phyloP scores from a whole-genome alignment of 495 filamentous ascomycete species.

The Neurospora terricola region DNA sequence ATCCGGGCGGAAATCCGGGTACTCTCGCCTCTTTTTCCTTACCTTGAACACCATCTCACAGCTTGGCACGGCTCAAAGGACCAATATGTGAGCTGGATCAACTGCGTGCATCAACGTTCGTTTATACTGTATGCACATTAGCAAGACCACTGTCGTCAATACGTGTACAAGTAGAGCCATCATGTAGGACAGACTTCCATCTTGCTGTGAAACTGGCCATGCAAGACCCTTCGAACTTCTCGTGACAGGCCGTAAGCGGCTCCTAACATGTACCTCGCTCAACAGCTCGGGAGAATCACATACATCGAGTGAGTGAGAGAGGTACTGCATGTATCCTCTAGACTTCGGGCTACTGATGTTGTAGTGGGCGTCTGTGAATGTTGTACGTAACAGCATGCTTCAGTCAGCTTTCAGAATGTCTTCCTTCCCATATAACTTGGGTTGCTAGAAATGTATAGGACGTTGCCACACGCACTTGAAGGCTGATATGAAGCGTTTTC shows the following conservation, averaged over 20 bases:
- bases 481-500: background rate
- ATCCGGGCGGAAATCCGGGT: background rate
- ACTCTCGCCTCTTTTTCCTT: background rate
- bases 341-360: background rate
- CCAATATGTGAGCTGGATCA: background rate
- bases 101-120: background rate
- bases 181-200: background rate
- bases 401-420: background rate
- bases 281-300: background rate
- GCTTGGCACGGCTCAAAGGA: background rate
- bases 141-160: background rate
- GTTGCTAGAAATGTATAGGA: background rate
- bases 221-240: background rate
- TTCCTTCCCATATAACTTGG: background rate
- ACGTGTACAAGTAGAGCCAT: background rate
- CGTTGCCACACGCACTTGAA: background rate
- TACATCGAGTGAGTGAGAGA: background rate
- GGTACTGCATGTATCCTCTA: background rate
- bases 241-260: background rate
- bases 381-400: background rate
- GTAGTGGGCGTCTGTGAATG: background rate
- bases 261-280: background rate
- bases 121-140: background rate
- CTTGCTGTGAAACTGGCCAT: background rate
- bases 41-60: background rate